A percentile compares a stretch with the other conserved stretches of the same genome.
Conservation (phyloP, 2,329 filamentous ascomycete species). For the Dactylellina leptospora region DNA sequence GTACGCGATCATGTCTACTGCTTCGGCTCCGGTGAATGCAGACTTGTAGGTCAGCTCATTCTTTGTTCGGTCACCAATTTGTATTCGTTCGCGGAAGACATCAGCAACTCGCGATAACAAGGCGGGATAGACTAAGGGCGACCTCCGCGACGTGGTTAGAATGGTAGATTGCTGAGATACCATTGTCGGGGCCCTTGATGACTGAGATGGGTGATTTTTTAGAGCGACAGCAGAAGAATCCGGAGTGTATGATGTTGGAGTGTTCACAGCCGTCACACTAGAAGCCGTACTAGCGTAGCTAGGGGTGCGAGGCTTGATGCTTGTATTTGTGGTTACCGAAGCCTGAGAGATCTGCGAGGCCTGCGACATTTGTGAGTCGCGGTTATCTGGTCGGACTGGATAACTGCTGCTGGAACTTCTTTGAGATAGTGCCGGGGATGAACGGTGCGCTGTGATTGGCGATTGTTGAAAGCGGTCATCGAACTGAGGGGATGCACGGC, state of each 20-base stretch:
- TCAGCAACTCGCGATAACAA: slow-evolving; percentile 91
- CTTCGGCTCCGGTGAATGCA: slow-evolving; percentile 93
- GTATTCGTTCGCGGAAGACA: slow-evolving; percentile 88
- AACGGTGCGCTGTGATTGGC: slow-evolving; percentile 36
- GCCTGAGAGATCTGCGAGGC: slow-evolving; percentile 41
- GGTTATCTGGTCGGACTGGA: slow-evolving; percentile 39
- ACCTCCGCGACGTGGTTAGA: slow-evolving; percentile 62
- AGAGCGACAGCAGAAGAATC: slow-evolving; percentile 49
- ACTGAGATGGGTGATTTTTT: slow-evolving; percentile 20
- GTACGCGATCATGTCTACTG: slow-evolving; percentile 92
- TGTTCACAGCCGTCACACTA: slow-evolving; percentile 53
- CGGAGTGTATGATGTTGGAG: slow-evolving; percentile 28
- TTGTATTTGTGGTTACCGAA: slow-evolving; percentile 65
- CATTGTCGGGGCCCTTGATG: slow-evolving; percentile 56
- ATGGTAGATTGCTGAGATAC: slow-evolving; percentile 56
- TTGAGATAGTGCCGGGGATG: slow-evolving; percentile 51
- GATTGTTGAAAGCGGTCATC: slow-evolving; percentile 40
- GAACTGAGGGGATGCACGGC: slow-evolving; percentile 57
- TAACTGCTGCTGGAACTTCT: slow-evolving; percentile 54
- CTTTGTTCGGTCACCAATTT: slow-evolving; percentile 87
- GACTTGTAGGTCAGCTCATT: slow-evolving; percentile 98
- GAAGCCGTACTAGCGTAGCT: slow-evolving; percentile 59
- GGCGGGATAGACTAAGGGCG: slow-evolving; percentile 92
- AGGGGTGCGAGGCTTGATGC: slow-evolving; percentile 59
- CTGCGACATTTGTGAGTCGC: slow-evolving; percentile 50